phyloP scores from a whole-genome alignment of 306 rosid genomes.

The Gastrolobium villosum region DNA sequence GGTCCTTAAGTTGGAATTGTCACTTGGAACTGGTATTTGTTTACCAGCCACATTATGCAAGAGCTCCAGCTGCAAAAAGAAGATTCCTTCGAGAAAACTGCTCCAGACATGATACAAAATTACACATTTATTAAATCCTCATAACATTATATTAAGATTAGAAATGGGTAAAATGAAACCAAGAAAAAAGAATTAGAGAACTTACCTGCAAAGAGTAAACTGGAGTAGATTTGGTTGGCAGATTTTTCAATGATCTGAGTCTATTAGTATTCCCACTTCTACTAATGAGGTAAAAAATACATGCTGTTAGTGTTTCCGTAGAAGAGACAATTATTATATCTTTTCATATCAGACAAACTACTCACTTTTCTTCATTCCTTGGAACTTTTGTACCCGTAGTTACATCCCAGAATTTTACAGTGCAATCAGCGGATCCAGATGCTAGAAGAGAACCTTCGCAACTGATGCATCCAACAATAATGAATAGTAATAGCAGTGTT shows the following conservation, averaged over 20 bases:
- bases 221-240: slow-evolving; percentile 79
- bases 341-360: slow-evolving; percentile 20
- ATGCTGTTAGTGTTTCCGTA: slow-evolving; percentile 20
- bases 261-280: slow-evolving; percentile 72
- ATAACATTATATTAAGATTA: background rate
- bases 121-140: background rate
- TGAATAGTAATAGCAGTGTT: slow-evolving; percentile 1
- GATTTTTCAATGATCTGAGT: slow-evolving; percentile 70
- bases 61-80: slow-evolving; percentile 77
- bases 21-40: background rate
- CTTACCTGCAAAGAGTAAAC: slow-evolving; percentile 71
- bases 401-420: slow-evolving; percentile 87
- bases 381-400: slow-evolving; percentile 70
- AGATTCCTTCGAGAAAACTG: slow-evolving; percentile 94
- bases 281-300: slow-evolving; percentile 46
- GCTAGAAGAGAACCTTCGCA: slow-evolving; percentile 92
- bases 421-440: slow-evolving; percentile 90
- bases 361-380: slow-evolving; percentile 78
- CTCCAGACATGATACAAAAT: slow-evolving; percentile 11
- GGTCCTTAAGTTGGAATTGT: background rate
- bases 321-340: background rate
- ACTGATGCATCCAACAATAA: slow-evolving; percentile 54
- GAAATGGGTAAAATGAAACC: slow-evolving; percentile 7
- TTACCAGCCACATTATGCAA: slow-evolving; percentile 51
- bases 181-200: slow-evolving; percentile 15